Evolutionary conservation across 208 protist species (phyloP), one percentile per base, ranked within the genome.

Genomic region (Balamuthia mandrillaris): DNA sequence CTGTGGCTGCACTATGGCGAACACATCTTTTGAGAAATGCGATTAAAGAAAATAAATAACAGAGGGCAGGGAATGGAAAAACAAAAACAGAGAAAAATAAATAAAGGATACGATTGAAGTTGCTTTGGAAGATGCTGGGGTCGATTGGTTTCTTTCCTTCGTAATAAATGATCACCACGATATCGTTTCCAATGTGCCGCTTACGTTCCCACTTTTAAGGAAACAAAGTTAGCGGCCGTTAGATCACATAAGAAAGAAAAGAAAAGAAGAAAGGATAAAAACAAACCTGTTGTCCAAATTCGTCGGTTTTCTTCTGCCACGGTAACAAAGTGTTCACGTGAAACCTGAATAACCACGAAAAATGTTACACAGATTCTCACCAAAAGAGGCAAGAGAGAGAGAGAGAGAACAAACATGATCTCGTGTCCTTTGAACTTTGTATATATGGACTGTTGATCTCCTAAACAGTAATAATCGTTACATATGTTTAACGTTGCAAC

Each of bases 151-250:
- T 68, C 60, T 63, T 68, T 6, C 60, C 60, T 21, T 68, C 60
- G 33, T 68, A 68, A 37, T 45, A 68, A 6, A 68, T 37, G 60
- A 68, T 68, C 12, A 68, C 60, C 12, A 68, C 60, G 60, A 68
- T 68, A n/a, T 68, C 60, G 60, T 68, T 68, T 42, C 60, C 60
- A 37, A 68, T 68, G 27, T 45, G 44, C 24, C 60, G n/a, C 60
- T 68, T 68, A 3, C 60, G 60, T 37, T 68, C 60, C 60, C 60
- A 68, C 60, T 68, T 29, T 14, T 54, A n/a, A n/a, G n/a, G n/a
- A n/a, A n/a, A n/a, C n/a, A n/a, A n/a, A n/a, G n/a, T n/a, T n/a
- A n/a, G n/a, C n/a, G n/a, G n/a, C n/a, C n/a, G n/a, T n/a, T n/a
- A n/a, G n/a, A n/a, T n/a, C n/a, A n/a, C n/a, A n/a, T 63, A 21